phyloP scores from a whole-genome alignment of 257 asterid genomes.

The Solanum lycopersicoides region DNA sequence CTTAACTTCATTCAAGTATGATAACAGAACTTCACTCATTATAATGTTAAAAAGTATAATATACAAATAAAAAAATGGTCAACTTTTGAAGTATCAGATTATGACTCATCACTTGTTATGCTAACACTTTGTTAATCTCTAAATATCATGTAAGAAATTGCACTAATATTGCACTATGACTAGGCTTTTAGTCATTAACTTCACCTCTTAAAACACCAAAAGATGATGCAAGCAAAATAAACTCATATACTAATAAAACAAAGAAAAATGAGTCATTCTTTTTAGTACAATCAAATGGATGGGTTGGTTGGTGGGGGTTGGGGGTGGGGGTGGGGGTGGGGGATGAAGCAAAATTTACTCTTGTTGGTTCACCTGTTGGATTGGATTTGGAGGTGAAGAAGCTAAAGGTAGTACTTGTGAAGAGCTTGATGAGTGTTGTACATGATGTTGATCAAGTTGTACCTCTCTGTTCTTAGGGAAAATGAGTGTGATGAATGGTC shows the following conservation, averaged over 20 bases:
- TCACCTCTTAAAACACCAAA: not conserved
- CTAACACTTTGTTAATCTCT: not conserved
- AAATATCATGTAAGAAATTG: not conserved
- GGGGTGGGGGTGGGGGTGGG: not conserved
- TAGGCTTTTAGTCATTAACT: not conserved
- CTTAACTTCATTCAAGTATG: not conserved
- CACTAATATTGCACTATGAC: not conserved
- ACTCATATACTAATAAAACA: not conserved
- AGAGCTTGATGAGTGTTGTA: slow-evolving; percentile 12
- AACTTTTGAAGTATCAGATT: not conserved
- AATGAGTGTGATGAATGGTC: slow-evolving; percentile 25
- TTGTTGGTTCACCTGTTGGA: not conserved
- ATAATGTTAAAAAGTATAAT: not conserved
- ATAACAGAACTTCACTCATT: not conserved
- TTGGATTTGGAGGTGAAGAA: slow-evolving; percentile 15
- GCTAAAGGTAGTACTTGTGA: slow-evolving; percentile 24
- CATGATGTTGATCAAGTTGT: slow-evolving; percentile 4
- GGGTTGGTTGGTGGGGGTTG: not conserved
- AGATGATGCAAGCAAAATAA: not conserved
- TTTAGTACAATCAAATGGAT: not conserved
- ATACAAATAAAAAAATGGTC: not conserved
- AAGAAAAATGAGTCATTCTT: not conserved
- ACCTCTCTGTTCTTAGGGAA: slow-evolving; percentile 9
- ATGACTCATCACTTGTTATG: too few species aligned
- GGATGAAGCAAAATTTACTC: not conserved